Base-by-base conservation (phyloP, 1,139 yeast species). In the Arxiozyma telluris region DNA sequence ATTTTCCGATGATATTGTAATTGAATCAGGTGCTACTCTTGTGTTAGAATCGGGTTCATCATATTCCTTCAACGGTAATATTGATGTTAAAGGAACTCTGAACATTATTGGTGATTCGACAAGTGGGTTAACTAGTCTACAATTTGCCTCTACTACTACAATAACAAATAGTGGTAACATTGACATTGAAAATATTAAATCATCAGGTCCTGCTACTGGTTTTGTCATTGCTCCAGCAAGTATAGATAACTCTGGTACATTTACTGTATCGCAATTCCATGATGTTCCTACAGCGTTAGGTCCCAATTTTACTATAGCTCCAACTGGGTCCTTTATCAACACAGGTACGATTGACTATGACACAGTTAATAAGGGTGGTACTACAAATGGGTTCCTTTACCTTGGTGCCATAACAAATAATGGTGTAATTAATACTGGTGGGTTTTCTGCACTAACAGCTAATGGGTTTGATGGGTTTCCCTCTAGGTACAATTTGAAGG, bases 341-440 rank as follows among this genome's bases (percentile, higher is more conserved):
- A 23, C 30, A 15, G 50, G 50, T 25, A 49, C 50, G 9, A 23
- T 49, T 11, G 50, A 49, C 27, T 49, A n/a, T 41, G 50, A 49
- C 15, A 20, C 41, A 20, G 46, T 21, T 17, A 18, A 41, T 4
- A 49, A 25, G 21, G 50, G 20, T 25, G 41, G 39, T 22, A 34
- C 23, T 4, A 23, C 45, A n/a, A 21, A n/a, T 12, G 50, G 50
- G 12, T 49, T 49, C 41, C 27, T 49, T 30, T 49, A 41, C 18
- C 22, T 49, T 6, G 50, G 50, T 41, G 44, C 20, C 20, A 18
- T 49, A 3, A 41, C 34, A 20, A 49, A 49, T 25, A 15, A 27
- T 20, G 50, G 50, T 49, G 8, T n/a, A 2, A n/a, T 48, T 12
- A 41, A 8, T 5, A 11, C 44, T 17, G 50, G 42, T 20, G 50